Percentiles rank a stretch among this genome's conserved stretches.
These are phyloP conservation scores for Populus davidiana DNA, from an alignment of 345 rosid species.

Conservation along the genomic window DNA sequence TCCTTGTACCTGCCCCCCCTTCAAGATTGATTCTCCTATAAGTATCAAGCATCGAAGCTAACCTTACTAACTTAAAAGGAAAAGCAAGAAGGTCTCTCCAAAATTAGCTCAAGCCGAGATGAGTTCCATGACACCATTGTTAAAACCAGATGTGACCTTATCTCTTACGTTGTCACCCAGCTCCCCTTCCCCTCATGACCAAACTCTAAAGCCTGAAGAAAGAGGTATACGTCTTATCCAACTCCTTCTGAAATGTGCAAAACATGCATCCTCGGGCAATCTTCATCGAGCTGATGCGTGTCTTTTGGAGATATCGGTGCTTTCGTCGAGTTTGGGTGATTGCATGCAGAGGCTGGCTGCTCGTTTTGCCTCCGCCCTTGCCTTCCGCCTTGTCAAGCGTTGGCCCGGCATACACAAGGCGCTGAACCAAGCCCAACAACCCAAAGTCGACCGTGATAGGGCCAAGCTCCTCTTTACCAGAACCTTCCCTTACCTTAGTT, in stretches of 20 bases:
- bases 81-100: neutral
- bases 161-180: conserved; percentile 36
- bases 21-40: conserved; percentile 17
- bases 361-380: conserved; percentile 42
- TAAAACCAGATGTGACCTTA: conserved; percentile 42
- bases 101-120: neutral
- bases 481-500: conserved; percentile 33
- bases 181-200: conserved; percentile 4
- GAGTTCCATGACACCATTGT: conserved; percentile 18
- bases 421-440: conserved; percentile 21
- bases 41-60: neutral
- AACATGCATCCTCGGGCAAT: conserved; percentile 46
- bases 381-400: conserved; percentile 43
- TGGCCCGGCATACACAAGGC: conserved; percentile 53
- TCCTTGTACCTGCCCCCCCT: conserved; percentile 1
- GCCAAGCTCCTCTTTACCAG: conserved; percentile 20
- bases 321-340: conserved; percentile 44
- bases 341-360: conserved; percentile 52
- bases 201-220: conserved; percentile 27
- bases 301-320: conserved; percentile 39
- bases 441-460: neutral
- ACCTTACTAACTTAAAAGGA: neutral
- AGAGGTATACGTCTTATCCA: conserved; percentile 47
- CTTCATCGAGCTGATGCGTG: conserved; percentile 41
- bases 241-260: conserved; percentile 44